Percentiles rank a stretch among this genome's conserved stretches.
phyloP scores from a whole-genome alignment of 176 grass and related monocot species.

The Bolboschoenus planiculmis region DNA sequence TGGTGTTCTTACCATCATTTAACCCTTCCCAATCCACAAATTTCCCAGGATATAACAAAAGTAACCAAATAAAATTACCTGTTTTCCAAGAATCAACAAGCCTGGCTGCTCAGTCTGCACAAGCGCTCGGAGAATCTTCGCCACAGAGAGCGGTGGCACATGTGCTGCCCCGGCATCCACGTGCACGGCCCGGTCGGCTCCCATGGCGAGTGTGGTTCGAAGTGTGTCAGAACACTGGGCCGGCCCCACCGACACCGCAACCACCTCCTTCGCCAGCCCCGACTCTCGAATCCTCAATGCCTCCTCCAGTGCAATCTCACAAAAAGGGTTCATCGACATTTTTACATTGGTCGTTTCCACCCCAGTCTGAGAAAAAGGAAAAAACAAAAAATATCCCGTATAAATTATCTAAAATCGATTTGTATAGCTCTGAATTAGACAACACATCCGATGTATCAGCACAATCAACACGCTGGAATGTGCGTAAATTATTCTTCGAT shows the following conservation, averaged over 20 bases:
- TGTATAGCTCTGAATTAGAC: neutral
- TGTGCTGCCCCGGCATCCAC: slow-evolving; percentile 45
- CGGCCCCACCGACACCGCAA: slow-evolving; percentile 75
- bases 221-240: slow-evolving; percentile 70
- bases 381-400: neutral
- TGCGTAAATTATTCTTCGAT: neutral
- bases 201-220: slow-evolving; percentile 90
- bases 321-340: slow-evolving; percentile 99
- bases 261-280: slow-evolving; percentile 52
- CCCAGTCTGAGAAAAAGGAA: slow-evolving; percentile 29
- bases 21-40: neutral
- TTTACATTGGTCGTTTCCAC: slow-evolving; percentile 74
- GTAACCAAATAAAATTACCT: slow-evolving; percentile 32
- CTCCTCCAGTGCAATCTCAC: slow-evolving; percentile 91
- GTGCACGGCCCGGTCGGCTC: slow-evolving; percentile 79
- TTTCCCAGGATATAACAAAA: slow-evolving; percentile 10
- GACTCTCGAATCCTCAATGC: slow-evolving; percentile 69
- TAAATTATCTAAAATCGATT: neutral
- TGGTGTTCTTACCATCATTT: neutral
- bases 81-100: slow-evolving; percentile 80
- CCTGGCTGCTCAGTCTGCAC: slow-evolving; percentile 56
- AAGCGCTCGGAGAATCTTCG: slow-evolving; percentile 66
- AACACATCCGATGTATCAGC: neutral
- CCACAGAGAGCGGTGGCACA: slow-evolving; percentile 63
- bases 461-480: neutral